These are phyloP conservation scores for Cladophialophora carrionii DNA, from an alignment of 2,329 filamentous ascomycete genomes.

Conservation along the genomic window DNA sequence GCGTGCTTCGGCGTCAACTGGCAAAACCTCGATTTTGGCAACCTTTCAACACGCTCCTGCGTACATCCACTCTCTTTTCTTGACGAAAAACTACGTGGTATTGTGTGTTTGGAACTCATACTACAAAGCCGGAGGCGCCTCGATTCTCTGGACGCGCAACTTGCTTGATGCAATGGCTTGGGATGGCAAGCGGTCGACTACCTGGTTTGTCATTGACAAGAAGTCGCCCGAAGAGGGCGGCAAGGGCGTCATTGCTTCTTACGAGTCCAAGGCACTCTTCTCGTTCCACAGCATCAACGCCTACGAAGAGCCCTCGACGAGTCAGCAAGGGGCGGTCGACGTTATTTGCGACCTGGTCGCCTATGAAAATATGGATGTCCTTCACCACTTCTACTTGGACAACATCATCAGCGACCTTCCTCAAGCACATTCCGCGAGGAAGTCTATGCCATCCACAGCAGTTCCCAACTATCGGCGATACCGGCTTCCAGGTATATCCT, in stretches of 20 bases:
- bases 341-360: slow-evolving; percentile 68
- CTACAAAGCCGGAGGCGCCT: slow-evolving; percentile 60
- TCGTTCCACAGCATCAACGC: slow-evolving; percentile 80
- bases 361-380: slow-evolving; percentile 67
- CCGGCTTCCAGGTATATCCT: slow-evolving; percentile 45
- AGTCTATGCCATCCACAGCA: slow-evolving; percentile 42
- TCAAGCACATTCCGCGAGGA: slow-evolving; percentile 51
- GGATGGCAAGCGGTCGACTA: slow-evolving; percentile 58
- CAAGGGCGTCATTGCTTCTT: slow-evolving; percentile 69
- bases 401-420: slow-evolving; percentile 63
- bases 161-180: slow-evolving; percentile 71
- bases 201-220: slow-evolving; percentile 77
- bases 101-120: slow-evolving; percentile 73
- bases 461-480: slow-evolving; percentile 44
- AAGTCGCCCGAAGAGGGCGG: slow-evolving; percentile 47
- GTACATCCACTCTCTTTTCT: slow-evolving; percentile 82
- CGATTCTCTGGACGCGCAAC: slow-evolving; percentile 67
- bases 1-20: slow-evolving; percentile 63
- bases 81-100: slow-evolving; percentile 71
- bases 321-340: slow-evolving; percentile 51
- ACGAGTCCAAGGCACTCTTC: slow-evolving; percentile 70
- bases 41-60: slow-evolving; percentile 63
- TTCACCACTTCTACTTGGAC: slow-evolving; percentile 71
- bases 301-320: slow-evolving; percentile 62
- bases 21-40: slow-evolving; percentile 71